These are phyloP conservation scores for Diaporthe velutina DNA, from an alignment of 2,329 filamentous ascomycete genomes.

Conservation along the genomic window DNA sequence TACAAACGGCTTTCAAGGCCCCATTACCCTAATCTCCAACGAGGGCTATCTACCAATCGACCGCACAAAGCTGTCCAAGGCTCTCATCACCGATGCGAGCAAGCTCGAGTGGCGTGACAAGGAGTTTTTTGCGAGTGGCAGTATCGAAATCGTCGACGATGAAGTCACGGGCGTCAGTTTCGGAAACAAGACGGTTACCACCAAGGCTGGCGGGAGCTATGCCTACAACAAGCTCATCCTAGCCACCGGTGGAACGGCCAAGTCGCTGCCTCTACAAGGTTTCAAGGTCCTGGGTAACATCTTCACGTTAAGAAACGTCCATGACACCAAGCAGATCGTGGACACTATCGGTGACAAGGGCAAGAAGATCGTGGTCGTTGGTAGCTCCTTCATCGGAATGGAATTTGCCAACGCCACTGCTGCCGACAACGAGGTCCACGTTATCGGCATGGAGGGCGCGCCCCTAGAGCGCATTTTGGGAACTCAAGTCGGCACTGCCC, in stretches of 20 bases:
- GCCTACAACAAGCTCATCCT: conserved; percentile 91
- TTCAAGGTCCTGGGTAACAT: conserved; percentile 90
- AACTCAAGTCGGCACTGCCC: conserved; percentile 81
- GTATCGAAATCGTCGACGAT: conserved; percentile 69
- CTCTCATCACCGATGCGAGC: conserved; percentile 82
- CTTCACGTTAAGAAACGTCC: conserved; percentile 84
- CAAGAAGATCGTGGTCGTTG: conserved; percentile 94
- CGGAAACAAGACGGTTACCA: conserved; percentile 77
- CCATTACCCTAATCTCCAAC: conserved; percentile 84
- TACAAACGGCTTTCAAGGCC: conserved; percentile 82
- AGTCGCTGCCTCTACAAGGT: conserved; percentile 81
- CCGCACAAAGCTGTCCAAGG: conserved; percentile 95
- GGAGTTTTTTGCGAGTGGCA: conserved; percentile 79
- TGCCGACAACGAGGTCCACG: conserved; percentile 85
- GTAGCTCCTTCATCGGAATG: conserved; percentile 98
- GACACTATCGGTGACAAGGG: conserved; percentile 83
- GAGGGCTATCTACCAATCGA: conserved; percentile 93
- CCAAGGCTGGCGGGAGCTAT: conserved; percentile 77
- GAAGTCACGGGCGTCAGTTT: conserved; percentile 85
- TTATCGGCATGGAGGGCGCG: conserved; percentile 88
- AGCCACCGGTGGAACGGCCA: conserved; percentile 86
- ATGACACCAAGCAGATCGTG: conserved; percentile 83
- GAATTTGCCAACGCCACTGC: conserved; percentile 89
- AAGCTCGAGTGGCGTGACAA: conserved; percentile 84
- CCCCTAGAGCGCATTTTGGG: conserved; percentile 92